Percentiles rank a stretch among this genome's conserved stretches.
Conservation (phyloP, 208 protist genomes). For the Trypanosoma melophagium region DNA sequence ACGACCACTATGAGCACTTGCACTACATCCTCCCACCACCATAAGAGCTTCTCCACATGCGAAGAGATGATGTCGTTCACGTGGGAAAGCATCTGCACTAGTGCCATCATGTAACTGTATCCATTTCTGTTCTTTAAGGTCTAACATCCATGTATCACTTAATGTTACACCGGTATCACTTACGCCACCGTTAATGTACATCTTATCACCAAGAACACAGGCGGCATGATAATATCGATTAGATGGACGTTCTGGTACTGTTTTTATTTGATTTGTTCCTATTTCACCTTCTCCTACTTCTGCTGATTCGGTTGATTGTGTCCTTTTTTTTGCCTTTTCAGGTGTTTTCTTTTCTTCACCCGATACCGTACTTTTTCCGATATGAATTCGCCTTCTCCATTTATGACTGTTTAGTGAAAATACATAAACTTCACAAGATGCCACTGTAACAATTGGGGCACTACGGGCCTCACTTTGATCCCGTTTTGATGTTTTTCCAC, state of each 20-base stretch:
- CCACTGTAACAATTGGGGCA: neutral
- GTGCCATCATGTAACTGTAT: conserved; percentile 54
- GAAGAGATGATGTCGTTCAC: conserved; percentile 72
- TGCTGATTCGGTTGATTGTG: neutral
- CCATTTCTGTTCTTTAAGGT: conserved; percentile 55
- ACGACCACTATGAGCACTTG: conserved; percentile 32
- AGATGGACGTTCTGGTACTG: conserved; percentile 17
- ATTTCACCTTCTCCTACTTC: neutral
- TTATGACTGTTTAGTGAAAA: conserved; percentile 62
- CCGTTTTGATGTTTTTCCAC: conserved; percentile 47
- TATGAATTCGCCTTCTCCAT: conserved; percentile 44
- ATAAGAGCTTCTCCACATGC: conserved; percentile 69
- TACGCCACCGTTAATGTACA: conserved; percentile 76
- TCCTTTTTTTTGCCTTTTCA: neutral
- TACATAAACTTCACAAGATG: conserved; percentile 48
- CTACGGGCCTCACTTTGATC: conserved; percentile 1
- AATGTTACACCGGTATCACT: conserved; percentile 34
- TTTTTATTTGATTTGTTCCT: too few relatives aligned
- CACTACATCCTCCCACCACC: conserved; percentile 70
- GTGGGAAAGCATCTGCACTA: conserved; percentile 58
- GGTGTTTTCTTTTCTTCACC: conserved; percentile 3
- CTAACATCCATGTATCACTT: conserved; percentile 72
- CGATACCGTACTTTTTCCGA: neutral
- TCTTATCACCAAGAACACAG: conserved; percentile 42
- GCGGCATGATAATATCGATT: conserved; percentile 67